phyloP scores from a whole-genome alignment of 108 stramenopile genomes.

The Ochromonas danica region DNA sequence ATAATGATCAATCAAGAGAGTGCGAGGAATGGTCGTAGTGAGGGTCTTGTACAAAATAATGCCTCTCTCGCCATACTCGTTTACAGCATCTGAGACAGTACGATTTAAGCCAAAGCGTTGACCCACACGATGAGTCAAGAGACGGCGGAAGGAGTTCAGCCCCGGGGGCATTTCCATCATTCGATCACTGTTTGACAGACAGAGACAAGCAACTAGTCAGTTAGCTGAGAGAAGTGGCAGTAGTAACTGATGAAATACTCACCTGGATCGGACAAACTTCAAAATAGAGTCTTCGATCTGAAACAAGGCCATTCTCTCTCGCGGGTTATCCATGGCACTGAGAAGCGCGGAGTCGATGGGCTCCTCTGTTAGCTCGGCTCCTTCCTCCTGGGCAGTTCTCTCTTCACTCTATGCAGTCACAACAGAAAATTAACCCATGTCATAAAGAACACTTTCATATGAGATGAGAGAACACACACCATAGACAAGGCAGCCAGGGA shows the following conservation, averaged over 20 bases:
- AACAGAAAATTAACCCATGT: neutral
- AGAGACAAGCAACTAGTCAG: neutral
- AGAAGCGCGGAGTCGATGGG: neutral
- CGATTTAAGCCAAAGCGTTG: neutral
- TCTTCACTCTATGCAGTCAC: too few relatives aligned
- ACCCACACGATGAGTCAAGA: neutral
- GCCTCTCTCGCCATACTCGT: neutral
- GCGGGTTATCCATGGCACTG: neutral
- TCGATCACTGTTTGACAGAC: neutral
- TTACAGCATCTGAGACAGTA: neutral
- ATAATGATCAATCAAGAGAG: neutral
- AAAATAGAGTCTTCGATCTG: conserved; percentile 3
- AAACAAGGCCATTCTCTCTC: conserved; percentile 11
- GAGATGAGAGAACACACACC: neutral
- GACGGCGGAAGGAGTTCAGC: neutral
- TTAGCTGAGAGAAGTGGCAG: neutral
- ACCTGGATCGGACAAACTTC: conserved; percentile 1
- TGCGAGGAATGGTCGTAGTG: neutral
- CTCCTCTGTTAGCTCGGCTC: neutral
- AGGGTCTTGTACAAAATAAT: neutral
- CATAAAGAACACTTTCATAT: too few relatives aligned
- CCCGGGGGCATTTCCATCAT: neutral
- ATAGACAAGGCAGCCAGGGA: neutral
- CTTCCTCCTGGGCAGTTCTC: too few relatives aligned
- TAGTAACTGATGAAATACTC: neutral